phyloP scores from a whole-genome alignment of 2,329 filamentous ascomycete species.

The Mycosphaerella arachidis region DNA sequence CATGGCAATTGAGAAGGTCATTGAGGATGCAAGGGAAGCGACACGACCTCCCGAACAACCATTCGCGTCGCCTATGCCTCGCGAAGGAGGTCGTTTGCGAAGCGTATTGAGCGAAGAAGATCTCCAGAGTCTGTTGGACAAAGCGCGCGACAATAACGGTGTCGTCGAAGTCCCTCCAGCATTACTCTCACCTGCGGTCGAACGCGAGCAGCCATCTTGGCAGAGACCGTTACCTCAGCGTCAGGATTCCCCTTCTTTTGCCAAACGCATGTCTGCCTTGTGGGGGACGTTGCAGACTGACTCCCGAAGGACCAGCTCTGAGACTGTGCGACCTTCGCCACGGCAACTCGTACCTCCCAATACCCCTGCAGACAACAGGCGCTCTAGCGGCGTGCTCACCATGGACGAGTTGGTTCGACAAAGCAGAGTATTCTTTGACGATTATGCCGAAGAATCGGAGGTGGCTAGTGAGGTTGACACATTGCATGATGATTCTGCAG shows the following conservation, averaged over 20 bases:
- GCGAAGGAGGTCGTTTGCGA: conserved; percentile 19
- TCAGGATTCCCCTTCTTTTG: conserved; percentile 28
- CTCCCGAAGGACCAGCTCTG: conserved; percentile 19
- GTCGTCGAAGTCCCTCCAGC: conserved; percentile 25
- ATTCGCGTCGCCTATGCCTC: conserved; percentile 27
- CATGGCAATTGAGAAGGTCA: conserved; percentile 71
- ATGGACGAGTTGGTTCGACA: conserved; percentile 44
- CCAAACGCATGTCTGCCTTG: conserved; percentile 30
- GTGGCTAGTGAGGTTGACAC: conserved; percentile 8
- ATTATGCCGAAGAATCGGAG: conserved; percentile 31
- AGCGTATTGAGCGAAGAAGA: conserved; percentile 46
- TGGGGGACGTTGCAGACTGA: conserved; percentile 21
- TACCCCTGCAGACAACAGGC: conserved; percentile 12
- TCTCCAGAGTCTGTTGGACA: conserved; percentile 38
- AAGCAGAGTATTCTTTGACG: conserved; percentile 46
- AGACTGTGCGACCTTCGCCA: conserved; percentile 19
- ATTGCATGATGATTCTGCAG: conserved; percentile 8
- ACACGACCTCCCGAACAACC: conserved; percentile 33
- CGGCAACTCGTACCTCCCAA: conserved; percentile 8
- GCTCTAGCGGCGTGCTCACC: conserved; percentile 32
- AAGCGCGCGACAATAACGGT: conserved; percentile 31
- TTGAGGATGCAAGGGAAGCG: conserved; percentile 53
- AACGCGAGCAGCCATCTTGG: conserved; percentile 10
- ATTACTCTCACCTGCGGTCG: conserved; percentile 21
- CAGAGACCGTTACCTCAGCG: conserved; percentile 15